Percentiles rank a stretch among this genome's conserved stretches.
These are phyloP conservation scores for Chenopodium album DNA, from an alignment of 148 eudicot genomes.

Conservation along the genomic window DNA sequence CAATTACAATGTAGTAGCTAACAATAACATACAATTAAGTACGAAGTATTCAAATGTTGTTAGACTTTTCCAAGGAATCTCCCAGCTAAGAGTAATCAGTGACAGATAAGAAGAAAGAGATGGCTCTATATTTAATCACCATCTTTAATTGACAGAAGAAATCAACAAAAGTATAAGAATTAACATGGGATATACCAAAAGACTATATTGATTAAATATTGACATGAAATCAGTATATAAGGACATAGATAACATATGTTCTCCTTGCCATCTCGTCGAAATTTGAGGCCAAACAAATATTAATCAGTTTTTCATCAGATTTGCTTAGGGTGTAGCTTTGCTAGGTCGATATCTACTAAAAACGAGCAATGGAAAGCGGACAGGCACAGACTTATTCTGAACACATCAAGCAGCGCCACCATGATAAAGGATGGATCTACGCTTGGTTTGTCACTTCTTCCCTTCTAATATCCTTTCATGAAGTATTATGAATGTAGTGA, in stretches of 20 bases:
- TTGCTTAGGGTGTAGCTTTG: not conserved
- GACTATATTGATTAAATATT: not conserved
- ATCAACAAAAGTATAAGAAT: not conserved
- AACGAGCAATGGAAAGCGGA: slow-evolving; percentile 15
- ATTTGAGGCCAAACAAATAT: slow-evolving; percentile 3
- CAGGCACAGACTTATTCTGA: slow-evolving; percentile 38
- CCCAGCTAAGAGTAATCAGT: slow-evolving; percentile 14
- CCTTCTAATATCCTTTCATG: not conserved
- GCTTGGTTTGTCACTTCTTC: slow-evolving; percentile 42
- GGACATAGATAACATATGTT: not conserved
- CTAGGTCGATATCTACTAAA: slow-evolving; percentile 2
- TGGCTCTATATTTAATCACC: not conserved
- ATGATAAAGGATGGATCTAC: slow-evolving; percentile 55
- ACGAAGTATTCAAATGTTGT: not conserved
- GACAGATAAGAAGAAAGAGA: not conserved
- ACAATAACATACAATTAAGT: not conserved
- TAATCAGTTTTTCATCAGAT: not conserved
- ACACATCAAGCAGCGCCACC: slow-evolving; percentile 43
- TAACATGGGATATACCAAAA: slow-evolving; percentile 14
- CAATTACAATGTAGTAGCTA: not conserved
- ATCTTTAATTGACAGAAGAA: not conserved
- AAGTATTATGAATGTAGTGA: not conserved
- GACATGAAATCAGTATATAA: slow-evolving; percentile 11
- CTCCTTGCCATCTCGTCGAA: slow-evolving; percentile 10
- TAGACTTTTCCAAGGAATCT: slow-evolving; percentile 1